Evolutionary conservation across 169 alveolate species (phyloP), one percentile per base, ranked within the genome.

Genomic region (Cryptosporidium andersoni): DNA sequence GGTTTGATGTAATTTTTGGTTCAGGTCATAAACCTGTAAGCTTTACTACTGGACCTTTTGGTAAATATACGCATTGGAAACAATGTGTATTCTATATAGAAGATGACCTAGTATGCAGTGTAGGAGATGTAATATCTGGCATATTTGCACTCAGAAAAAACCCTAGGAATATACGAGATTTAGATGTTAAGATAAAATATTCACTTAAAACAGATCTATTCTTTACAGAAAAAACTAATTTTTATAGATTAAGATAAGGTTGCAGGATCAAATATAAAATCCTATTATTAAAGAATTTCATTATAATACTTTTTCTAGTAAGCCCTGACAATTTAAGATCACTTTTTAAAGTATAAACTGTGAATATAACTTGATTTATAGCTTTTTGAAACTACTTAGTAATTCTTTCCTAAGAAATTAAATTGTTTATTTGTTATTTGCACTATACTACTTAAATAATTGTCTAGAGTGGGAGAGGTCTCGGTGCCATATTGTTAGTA

Each of bases 1-100:
- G 98, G 98, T 96, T 96, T 74, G 98, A 96, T 81, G 95, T 95
- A 14, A 82, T 91, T 40, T 96, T 96, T 88, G 82, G 95, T 25
- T 89, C 93, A 58, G 93, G 98, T 65, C 95, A 93, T 80, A 94
- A 93, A 55, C 96, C 97, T 8, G 80, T 95, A 37, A 90, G 92
- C 37, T 80, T 95, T 62, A 93, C 94, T 58, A 96, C 98, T 7
- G 91, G 97, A 12, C 98, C 98, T 6, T 81, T 88, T 51, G 90
- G 92, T 1, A 80, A 68, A 51, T 82, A 81, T 81, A 96, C 98
- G 1, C 98, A 95, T 88, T 96, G 98, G 98, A 95, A 95, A 81
- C 98, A 96, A 88, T 94, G 97, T 2, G 97, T 96, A 36, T 91
- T 95, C 37, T 96, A 96, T 74, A 91, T 95, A 53, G 92, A 92